Conservation (phyloP, 139 green algal genomes). For the Tetraselmis chui region DNA sequence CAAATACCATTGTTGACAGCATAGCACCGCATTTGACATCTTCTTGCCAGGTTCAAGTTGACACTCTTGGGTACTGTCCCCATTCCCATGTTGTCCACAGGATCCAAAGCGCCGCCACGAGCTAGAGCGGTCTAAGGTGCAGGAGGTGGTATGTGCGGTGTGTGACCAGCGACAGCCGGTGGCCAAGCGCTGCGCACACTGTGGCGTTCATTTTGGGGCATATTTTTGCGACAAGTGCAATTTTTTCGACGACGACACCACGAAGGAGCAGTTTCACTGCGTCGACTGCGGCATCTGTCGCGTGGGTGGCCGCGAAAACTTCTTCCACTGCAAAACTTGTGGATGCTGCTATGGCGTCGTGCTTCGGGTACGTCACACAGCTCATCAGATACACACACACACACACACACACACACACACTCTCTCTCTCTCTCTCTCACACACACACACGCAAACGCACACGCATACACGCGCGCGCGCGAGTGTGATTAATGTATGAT, state of each 20-base stretch:
- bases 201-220: slow-evolving; percentile 58
- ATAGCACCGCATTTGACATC: too few species aligned
- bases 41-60: too few species aligned
- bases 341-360: slow-evolving; percentile 77
- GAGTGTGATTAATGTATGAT: too few species aligned
- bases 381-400: too few species aligned
- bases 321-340: slow-evolving; percentile 89
- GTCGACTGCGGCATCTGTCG: slow-evolving; percentile 77
- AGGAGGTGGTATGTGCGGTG: slow-evolving; percentile 69
- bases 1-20: too few species aligned
- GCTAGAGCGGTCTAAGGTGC: slow-evolving; percentile 67
- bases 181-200: slow-evolving; percentile 46
- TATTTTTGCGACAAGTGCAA: slow-evolving; percentile 60
- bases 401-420: too few species aligned
- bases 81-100: too few species aligned
- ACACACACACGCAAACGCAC: too few species aligned
- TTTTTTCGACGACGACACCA: slow-evolving; percentile 82
- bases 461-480: too few species aligned
- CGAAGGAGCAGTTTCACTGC: slow-evolving; percentile 88
- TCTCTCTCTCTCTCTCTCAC: too few species aligned
- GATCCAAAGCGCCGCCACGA: slow-evolving; percentile 62
- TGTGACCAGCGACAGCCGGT: slow-evolving; percentile 65
- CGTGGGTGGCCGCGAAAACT: slow-evolving; percentile 80
- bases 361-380: not conserved
- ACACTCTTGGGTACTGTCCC: too few species aligned